Percentiles rank a stretch among this genome's conserved stretches.
phyloP scores from a whole-genome alignment of 768 basidiomycete species.

The Trametopsis cervina region DNA sequence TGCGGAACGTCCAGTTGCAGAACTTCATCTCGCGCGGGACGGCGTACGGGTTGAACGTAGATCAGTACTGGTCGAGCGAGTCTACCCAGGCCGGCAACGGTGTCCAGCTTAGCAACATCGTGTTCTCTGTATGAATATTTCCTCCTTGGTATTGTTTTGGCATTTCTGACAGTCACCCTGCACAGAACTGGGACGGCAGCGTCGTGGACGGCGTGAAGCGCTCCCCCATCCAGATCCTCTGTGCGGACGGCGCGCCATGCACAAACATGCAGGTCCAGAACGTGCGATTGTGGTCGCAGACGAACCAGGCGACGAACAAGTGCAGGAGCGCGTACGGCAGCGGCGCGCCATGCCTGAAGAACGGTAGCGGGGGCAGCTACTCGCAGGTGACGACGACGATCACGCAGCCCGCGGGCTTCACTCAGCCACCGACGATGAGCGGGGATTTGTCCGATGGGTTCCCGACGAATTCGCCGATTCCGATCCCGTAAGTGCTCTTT shows the following conservation, averaged over 20 bases:
- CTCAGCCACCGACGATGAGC: conserved; percentile 21
- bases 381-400: conserved; percentile 17
- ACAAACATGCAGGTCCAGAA: conserved; percentile 20
- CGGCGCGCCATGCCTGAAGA: conserved; percentile 20
- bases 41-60: conserved; percentile 24
- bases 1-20: conserved; percentile 23
- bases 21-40: conserved; percentile 23
- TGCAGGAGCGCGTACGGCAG: conserved; percentile 25
- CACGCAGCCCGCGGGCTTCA: conserved; percentile 21
- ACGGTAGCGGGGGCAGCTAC: conserved; percentile 19
- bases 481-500: conserved; percentile 18
- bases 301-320: conserved; percentile 20
- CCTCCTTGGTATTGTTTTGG: not conserved
- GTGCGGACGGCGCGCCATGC: conserved; percentile 23
- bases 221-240: conserved; percentile 21
- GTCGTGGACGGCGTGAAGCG: conserved; percentile 20
- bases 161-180: not conserved
- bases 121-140: conserved; percentile 17
- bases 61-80: conserved; percentile 23
- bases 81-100: conserved; percentile 19
- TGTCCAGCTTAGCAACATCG: conserved; percentile 23
- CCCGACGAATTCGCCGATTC: conserved; percentile 19
- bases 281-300: conserved; percentile 25
- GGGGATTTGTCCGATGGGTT: conserved; percentile 21
- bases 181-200: conserved; percentile 24